Evolutionary conservation across 768 basidiomycete species (phyloP), one percentile per base, ranked within the genome.

Genomic region (Leucocoprinus leucothites): DNA sequence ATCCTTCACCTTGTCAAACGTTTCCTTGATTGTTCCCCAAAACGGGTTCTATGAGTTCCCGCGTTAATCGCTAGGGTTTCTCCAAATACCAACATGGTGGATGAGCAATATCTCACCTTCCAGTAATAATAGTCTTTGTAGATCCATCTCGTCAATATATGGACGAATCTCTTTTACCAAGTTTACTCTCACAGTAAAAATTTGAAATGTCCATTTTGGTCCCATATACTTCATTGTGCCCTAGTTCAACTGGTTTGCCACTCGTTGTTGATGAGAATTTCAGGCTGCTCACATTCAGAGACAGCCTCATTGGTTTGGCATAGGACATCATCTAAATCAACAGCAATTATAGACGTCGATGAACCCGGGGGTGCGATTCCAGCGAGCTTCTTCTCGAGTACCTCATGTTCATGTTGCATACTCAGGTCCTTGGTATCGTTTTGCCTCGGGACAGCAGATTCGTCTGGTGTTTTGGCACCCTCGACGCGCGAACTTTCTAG

Each of bases 251-350:
- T 18, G 21, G 31, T 18, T 42, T 36, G 11, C 7, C 9, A 16
- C 19, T 3, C 2, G 28, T 3, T 13, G 19, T 31, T 18, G 40
- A n/a, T 9, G 16, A 45, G 14, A 3, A 8, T 3, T 9, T 7
- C 11, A 11, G 19, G 51, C 21, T 22, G 65, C 82, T 62, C 65
- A 86, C 87, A 89, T 35, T 80, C 62, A 14, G 80, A 78, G 18
- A 87, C 74, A 21, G 69, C 67, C 36, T 68, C 57, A 65, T 88
- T 89, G n/a, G 86, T 89, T 63, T 77, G 66, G 57, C 81, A 73
- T 53, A 88, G 69, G 35, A 88, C 86, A 69, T 88, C 87, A 57
- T 88, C 86, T 52, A 87, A 61, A 66, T 88, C 86, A 38, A 86
- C 69, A 3, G 84, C 82, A 61, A 88, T 81, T 48, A 84, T 64